Percentiles rank a stretch among this genome's conserved stretches.
Conservation (phyloP, 169 alveolate species). For the Toxoplasma gondii region DNA sequence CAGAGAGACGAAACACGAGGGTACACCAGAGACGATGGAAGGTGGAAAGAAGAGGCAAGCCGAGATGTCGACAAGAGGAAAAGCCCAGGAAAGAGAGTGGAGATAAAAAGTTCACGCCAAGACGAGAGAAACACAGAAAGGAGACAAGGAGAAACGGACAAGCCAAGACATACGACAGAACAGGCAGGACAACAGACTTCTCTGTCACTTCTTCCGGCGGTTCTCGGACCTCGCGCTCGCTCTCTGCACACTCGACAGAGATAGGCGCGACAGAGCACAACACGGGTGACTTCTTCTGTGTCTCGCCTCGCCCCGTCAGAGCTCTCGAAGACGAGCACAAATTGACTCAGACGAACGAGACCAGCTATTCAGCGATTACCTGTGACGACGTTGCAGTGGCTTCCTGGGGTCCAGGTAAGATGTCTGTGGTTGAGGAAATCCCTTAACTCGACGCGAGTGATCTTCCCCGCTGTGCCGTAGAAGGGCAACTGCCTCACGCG, state of each 20-base stretch:
- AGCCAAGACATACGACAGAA: too few species aligned
- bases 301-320: too few species aligned
- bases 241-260: too few species aligned
- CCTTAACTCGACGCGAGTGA: background rate
- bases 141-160: background rate
- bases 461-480: constrained; percentile 44
- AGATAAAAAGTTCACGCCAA: background rate
- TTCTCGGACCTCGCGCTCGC: too few species aligned
- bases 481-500: constrained; percentile 34
- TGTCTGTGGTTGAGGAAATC: constrained; percentile 45
- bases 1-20: background rate
- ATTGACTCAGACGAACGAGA: too few species aligned
- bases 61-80: background rate
- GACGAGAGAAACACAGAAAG: background rate
- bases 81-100: background rate
- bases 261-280: too few species aligned
- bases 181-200: too few species aligned
- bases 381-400: constrained; percentile 30
- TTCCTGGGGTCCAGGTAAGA: constrained; percentile 37
- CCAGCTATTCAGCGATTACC: background rate
- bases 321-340: too few species aligned
- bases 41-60: background rate
- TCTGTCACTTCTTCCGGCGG: too few species aligned
- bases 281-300: too few species aligned
- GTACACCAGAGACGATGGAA: background rate